Percentiles rank a stretch among this genome's conserved stretches.
These are phyloP conservation scores for Neonectria coccinea DNA, from an alignment of 2,329 filamentous ascomycete genomes.

Conservation along the genomic window DNA sequence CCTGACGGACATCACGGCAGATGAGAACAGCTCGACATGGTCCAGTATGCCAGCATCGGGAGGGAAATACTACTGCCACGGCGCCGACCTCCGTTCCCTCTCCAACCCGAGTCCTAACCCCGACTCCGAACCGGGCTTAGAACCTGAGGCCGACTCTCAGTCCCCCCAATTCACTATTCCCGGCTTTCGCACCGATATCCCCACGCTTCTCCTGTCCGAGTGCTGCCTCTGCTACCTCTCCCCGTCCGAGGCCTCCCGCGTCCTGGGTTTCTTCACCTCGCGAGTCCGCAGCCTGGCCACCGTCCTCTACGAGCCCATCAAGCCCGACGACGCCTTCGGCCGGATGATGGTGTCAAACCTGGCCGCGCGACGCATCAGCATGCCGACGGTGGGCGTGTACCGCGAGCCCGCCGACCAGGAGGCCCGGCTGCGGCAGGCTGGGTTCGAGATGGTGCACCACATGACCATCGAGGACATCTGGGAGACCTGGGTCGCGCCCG, in stretches of 20 bases:
- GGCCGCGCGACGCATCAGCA: conserved; percentile 80
- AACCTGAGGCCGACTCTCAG: conserved; percentile 8
- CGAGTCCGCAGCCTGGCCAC: conserved; percentile 65
- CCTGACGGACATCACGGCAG: conserved; percentile 50
- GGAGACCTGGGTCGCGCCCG: conserved; percentile 75
- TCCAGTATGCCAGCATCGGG: conserved; percentile 53
- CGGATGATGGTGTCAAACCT: conserved; percentile 93
- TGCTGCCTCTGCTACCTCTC: conserved; percentile 94
- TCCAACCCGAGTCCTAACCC: conserved; percentile 1
- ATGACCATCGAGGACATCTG: conserved; percentile 72
- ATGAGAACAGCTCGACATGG: conserved; percentile 58
- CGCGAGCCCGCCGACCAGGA: conserved; percentile 76
- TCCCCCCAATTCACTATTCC: conserved; percentile 36
- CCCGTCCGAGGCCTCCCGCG: conserved; percentile 69
- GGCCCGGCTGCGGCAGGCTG: conserved; percentile 72
- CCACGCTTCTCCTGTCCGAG: conserved; percentile 91
- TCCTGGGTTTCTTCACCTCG: conserved; percentile 74
- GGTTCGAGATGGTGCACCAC: conserved; percentile 65
- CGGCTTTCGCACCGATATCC: conserved; percentile 67
- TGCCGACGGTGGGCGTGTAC: conserved; percentile 85
- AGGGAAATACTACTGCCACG: conserved; percentile 68
- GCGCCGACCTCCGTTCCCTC: conserved; percentile 77
- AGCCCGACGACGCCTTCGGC: conserved; percentile 87
- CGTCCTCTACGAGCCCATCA: conserved; percentile 90
- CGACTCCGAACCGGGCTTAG: background rate